phyloP scores from a whole-genome alignment of 2,329 filamentous ascomycete species.

The Aspergillus sp. region DNA sequence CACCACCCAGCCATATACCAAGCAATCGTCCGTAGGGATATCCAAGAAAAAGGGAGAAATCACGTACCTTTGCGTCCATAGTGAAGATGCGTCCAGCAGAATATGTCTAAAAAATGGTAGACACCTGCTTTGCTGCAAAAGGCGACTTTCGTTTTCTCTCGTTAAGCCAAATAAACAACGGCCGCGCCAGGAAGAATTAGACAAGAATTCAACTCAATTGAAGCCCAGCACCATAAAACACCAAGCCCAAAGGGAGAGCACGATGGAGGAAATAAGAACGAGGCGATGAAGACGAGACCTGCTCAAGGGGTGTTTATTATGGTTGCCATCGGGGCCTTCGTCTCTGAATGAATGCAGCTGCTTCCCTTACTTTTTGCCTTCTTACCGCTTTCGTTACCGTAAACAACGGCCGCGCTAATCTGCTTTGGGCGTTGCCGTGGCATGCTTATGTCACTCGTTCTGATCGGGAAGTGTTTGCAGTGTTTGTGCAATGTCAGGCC shows the following conservation, averaged over 20 bases:
- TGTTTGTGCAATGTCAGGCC: slow-evolving; percentile 7
- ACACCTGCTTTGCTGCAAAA: background rate
- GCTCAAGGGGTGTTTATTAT: slow-evolving; percentile 5
- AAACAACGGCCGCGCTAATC: slow-evolving; percentile 12
- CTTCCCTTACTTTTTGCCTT: slow-evolving; percentile 16
- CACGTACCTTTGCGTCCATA: slow-evolving; percentile 45
- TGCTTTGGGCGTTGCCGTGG: slow-evolving; percentile 8
- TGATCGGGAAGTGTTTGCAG: slow-evolving; percentile 9
- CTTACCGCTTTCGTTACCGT: slow-evolving; percentile 3
- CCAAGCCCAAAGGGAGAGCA: slow-evolving; percentile 6
- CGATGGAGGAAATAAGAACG: slow-evolving; percentile 10
- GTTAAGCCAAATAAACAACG: slow-evolving; percentile 20
- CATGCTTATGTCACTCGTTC: slow-evolving; percentile 12
- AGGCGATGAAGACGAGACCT: slow-evolving; percentile 1
- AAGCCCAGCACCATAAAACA: slow-evolving; percentile 5
- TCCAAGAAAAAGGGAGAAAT: slow-evolving; percentile 10
- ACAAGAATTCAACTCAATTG: slow-evolving; percentile 3
- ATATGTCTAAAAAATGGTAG: too few species aligned
- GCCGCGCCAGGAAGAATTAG: slow-evolving; percentile 10
- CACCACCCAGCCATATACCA: too few species aligned
- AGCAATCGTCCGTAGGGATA: background rate
- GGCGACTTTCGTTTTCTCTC: background rate
- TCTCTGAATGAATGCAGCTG: background rate
- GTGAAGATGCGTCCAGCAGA: slow-evolving; percentile 6
- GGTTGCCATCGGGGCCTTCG: background rate